Evolutionary conservation across 257 asterid species (phyloP).

Genomic region (Solanum sitiens): DNA sequence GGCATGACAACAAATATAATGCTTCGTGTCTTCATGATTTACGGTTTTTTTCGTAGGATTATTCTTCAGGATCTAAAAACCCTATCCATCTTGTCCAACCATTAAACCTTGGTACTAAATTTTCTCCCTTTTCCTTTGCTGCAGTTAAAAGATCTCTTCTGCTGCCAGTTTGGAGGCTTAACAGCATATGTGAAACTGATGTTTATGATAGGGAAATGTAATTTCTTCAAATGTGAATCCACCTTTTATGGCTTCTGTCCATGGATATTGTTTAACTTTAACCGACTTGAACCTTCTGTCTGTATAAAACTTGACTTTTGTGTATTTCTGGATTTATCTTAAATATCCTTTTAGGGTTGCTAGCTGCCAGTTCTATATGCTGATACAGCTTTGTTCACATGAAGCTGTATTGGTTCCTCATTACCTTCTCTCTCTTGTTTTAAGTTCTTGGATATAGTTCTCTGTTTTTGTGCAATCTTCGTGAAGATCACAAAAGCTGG

Average conservation of each 20-base stretch:
- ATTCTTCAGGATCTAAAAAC: not conserved
- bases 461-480: not conserved
- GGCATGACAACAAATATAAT: not conserved
- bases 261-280: conserved; percentile 7
- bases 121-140: conserved; percentile 3
- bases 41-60: not conserved
- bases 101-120: not conserved
- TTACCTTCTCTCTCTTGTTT: not conserved
- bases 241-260: conserved; percentile 12
- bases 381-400: not conserved
- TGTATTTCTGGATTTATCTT: not conserved
- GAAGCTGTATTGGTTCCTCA: not conserved
- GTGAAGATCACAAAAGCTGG: not conserved
- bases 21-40: not conserved
- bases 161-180: conserved; percentile 8
- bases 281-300: conserved; percentile 1
- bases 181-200: conserved; percentile 14
- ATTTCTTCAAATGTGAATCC: conserved; percentile 4
- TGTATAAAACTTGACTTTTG: conserved; percentile 19
- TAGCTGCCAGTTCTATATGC: not conserved
- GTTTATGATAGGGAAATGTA: conserved; percentile 3
- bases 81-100: not conserved
- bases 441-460: not conserved
- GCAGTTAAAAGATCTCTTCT: conserved; percentile 4
- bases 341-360: not conserved